Evolutionary conservation across 2,329 filamentous ascomycete species (phyloP), one percentile per base, ranked within the genome.

Genomic region (Phyllosticta paracitricarpa): DNA sequence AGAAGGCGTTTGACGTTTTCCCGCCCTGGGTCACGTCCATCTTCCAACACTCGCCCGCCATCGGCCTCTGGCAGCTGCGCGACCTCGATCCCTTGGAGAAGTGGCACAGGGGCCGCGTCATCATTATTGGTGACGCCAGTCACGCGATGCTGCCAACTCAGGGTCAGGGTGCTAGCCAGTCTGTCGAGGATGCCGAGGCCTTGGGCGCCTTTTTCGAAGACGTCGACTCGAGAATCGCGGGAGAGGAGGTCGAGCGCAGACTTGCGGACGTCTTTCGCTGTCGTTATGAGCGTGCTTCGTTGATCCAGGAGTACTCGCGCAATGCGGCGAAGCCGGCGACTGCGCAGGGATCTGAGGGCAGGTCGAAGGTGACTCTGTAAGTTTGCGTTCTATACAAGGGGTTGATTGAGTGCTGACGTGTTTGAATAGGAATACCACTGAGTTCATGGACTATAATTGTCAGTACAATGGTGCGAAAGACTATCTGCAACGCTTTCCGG

Each of bases 111-210:
- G 70, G 77, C 9, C 73, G 79, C 0, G 75, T 83, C 2, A 73
- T 85, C 4, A 69, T 85, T 1, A 70, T 84, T 2, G 83, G 82
- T 3, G 82, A 85, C 68, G 81, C 81, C 2, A 82, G 81, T 0
- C 82, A 85, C 69, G 81, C 82, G 0, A 72, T 84, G 61, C 78
- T 80, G 2, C 77, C 82, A 0, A 79, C 77, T 5, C 78, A 77
- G 0, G 81, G 82, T 1, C 82, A 84, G 68, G 83, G 82, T 0
- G 76, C 79, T 0, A 79, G 77, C 3, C 82, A 84, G 68, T 82
- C 80, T 0, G 66, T 85, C 10, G 82, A 85, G 67, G 82, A 85
- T 68, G 76, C 75, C 0, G 77, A 81, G 63, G 73, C 77, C 0
- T 70, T 83, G 9, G 70, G 19, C 54, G 61, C 25, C 51, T 65